A percentile compares a stretch with the other conserved stretches of the same genome.
These are phyloP conservation scores for Wickerhamomyces mucosus DNA, from an alignment of 805 yeast species.

Conservation along the genomic window DNA sequence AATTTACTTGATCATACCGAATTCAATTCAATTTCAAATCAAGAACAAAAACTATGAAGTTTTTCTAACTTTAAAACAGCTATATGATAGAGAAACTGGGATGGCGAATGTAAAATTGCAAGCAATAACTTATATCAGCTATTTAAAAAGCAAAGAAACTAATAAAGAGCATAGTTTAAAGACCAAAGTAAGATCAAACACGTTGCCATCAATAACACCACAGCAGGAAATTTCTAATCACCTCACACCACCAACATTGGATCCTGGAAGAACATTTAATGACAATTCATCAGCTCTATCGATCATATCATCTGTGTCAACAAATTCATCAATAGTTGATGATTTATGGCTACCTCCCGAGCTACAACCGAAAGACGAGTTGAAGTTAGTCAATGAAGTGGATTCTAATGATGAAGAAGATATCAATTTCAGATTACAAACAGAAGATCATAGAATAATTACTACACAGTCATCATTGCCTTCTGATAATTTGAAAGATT, in stretches of 20 bases:
- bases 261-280: slow-evolving; percentile 1
- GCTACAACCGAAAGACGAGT: slow-evolving; percentile 29
- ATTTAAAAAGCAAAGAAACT: slow-evolving; percentile 14
- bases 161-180: slow-evolving; percentile 1
- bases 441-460: slow-evolving; percentile 3
- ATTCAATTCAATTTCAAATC: slow-evolving; percentile 30
- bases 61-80: slow-evolving; percentile 25
- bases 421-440: slow-evolving; percentile 3
- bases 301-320: slow-evolving; percentile 6
- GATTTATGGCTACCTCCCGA: slow-evolving; percentile 30
- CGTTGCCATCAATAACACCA: slow-evolving; percentile 15
- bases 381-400: slow-evolving; percentile 22
- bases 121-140: slow-evolving; percentile 24
- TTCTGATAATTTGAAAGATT: slow-evolving; percentile 1
- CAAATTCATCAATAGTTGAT: slow-evolving; percentile 15
- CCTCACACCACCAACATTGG: too few species aligned
- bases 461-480: slow-evolving; percentile 2
- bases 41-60: slow-evolving; percentile 29
- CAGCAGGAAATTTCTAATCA: too few species aligned
- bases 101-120: slow-evolving; percentile 31
- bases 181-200: slow-evolving; percentile 23
- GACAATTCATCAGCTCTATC: slow-evolving; percentile 2
- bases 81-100: slow-evolving; percentile 27
- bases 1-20: slow-evolving; percentile 28
- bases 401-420: slow-evolving; percentile 9